Conservation (phyloP, 2,329 filamentous ascomycete genomes). For the Plenodomus biglobosus region DNA sequence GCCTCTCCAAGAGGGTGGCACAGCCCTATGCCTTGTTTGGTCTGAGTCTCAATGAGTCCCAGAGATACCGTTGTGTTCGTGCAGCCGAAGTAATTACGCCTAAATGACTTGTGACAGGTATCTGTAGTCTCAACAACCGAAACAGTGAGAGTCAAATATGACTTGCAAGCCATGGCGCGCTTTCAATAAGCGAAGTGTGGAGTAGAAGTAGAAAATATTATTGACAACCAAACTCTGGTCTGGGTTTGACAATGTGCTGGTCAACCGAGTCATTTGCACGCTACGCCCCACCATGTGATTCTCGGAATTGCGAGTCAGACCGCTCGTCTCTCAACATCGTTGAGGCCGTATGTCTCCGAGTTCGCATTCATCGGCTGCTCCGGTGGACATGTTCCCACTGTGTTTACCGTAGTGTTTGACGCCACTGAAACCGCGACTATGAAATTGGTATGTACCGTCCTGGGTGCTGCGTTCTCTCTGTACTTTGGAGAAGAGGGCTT, state of each 20-base stretch:
- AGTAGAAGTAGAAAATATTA: neutral
- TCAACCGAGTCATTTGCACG: slow-evolving; percentile 5
- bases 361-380: neutral
- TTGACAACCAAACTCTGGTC: neutral
- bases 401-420: slow-evolving; percentile 2
- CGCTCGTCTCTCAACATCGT: slow-evolving; percentile 1
- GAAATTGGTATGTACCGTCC: slow-evolving; percentile 22
- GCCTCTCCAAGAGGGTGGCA: neutral
- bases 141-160: neutral
- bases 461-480: slow-evolving; percentile 15
- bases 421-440: slow-evolving; percentile 24
- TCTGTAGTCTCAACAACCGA: neutral
- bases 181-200: neutral
- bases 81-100: neutral
- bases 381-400: slow-evolving; percentile 1
- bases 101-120: neutral
- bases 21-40: neutral
- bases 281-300: slow-evolving; percentile 1
- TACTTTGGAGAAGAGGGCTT: slow-evolving; percentile 60
- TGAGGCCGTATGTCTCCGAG: slow-evolving; percentile 2
- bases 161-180: neutral
- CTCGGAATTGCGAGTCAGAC: neutral
- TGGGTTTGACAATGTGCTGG: neutral
- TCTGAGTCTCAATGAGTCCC: neutral
- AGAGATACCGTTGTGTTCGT: neutral